Evolutionary conservation across 805 yeast species (phyloP), one percentile per base, ranked within the genome.

Genomic region (Candida caryicola): DNA sequence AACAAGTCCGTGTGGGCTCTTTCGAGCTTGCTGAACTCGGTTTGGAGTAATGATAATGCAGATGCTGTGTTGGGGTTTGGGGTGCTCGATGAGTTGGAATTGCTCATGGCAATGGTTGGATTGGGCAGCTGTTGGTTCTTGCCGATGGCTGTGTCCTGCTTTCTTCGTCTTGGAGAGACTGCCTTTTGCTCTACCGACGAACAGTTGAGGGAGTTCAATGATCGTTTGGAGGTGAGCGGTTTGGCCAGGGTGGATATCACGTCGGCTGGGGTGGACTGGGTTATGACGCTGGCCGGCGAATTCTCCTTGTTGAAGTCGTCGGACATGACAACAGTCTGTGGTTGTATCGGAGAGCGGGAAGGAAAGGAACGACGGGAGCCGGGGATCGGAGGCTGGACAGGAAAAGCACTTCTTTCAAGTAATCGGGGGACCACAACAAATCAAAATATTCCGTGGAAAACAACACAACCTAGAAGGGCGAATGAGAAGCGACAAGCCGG

Each of bases 1-100:
- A 64, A 36, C 5, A 62, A 44, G 29, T 66, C 72, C 7, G 64
- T 57, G 44, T 64, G 63, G 34, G 50, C 54, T 36, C 52, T 44
- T 37, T 54, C 58, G 21, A 54, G 38, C 17, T 34, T 40, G 33
- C 19, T 25, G 30, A 45, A 42, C 19, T 45, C 51, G 21, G 31
- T 29, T 33, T 46, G 50, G 9, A 46, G 41, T 19, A 16, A 17
- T 6, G 35, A 6, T 9, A 40, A 14, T 14, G 34, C 29, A 4
- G 23, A 5, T 6, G 17, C 9, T 5, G 31, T n/a, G 8, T 21
- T 12, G 13, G 13, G 12, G 6, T 19, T 28, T 25, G 30, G 13
- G 13, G 12, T 16, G 17, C 4, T 29, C 15, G 14, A 33, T 16
- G 39, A 17, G 21, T 28, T 8, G 23, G 8, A 13, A 19, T 5